Evolutionary conservation across 1,139 yeast species (phyloP), one percentile per base, ranked within the genome.

Genomic region (Kodamaea derodonti): DNA sequence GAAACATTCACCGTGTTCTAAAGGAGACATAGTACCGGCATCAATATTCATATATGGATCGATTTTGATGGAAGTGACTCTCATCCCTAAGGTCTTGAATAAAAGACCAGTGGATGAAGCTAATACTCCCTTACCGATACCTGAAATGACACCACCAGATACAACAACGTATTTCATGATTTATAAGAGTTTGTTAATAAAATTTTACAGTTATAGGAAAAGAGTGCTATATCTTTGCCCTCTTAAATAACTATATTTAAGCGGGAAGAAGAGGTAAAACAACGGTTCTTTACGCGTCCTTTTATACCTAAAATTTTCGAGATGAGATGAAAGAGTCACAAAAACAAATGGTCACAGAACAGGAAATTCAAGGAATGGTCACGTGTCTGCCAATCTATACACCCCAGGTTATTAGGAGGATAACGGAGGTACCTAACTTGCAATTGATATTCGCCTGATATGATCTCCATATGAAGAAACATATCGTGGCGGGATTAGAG

Each of bases 41-140:
- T 92, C 99, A 48, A 92, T 87, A 67, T 92, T 92, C 95, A 92
- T 86, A 66, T 92, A 92, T 29, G 99, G 99, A 68, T 92, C 99
- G 55, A 92, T 92, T 64, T 92, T 92, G 69, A 94, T 92, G 12
- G 97, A 88, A 4, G 98, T 90, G 42, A 90, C 98, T 60, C 95
- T 81, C 53, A 84, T 75, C 36, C 99, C 99, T 45, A 87, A 67
- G 35, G 98, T 90, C 65, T 94, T 94, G 64, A 94, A 76, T 48
- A 92, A 66, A 64, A 94, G 79, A 40, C 99, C 99, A 20, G 98
- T 92, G 39, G 97, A 87, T 26, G 97, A 88, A 40, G 99, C 95
- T 42, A 90, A 74, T 46, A 90, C 97, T 60, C 97, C 99, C 64
- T 92, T 92, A 60, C 99, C 99, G 58, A 92, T 92, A 67, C 99